Percentiles rank a stretch among this genome's conserved stretches.
Conservation (phyloP, 768 basidiomycete genomes). For the Lactarius indigo region DNA sequence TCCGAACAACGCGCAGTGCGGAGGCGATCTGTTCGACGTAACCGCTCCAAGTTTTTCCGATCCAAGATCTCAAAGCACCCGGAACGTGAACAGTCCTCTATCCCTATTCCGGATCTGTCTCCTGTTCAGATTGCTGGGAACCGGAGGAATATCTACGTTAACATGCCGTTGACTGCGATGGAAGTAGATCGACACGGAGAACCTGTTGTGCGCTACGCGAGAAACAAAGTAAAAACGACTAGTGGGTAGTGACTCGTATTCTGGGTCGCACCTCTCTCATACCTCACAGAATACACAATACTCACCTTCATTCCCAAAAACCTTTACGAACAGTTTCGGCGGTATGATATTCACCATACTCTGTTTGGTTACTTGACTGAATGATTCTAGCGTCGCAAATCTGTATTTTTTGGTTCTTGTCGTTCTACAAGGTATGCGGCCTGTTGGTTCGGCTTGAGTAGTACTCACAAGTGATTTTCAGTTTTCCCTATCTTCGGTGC, state of each 20-base stretch:
- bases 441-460: background rate
- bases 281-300: slow-evolving; percentile 73
- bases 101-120: slow-evolving; percentile 31
- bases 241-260: slow-evolving; percentile 52
- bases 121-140: slow-evolving; percentile 43
- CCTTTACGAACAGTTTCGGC: slow-evolving; percentile 89
- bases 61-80: slow-evolving; percentile 38
- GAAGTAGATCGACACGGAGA: slow-evolving; percentile 74
- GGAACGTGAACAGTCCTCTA: slow-evolving; percentile 33
- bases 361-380: slow-evolving; percentile 16
- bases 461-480: slow-evolving; percentile 31
- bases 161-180: slow-evolving; percentile 57
- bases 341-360: slow-evolving; percentile 39
- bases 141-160: slow-evolving; percentile 79
- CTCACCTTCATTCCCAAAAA: slow-evolving; percentile 93
- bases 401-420: slow-evolving; percentile 87
- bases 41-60: slow-evolving; percentile 56
- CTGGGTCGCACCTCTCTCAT: slow-evolving; percentile 9
- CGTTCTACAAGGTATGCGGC: slow-evolving; percentile 60
- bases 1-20: slow-evolving; percentile 68
- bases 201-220: slow-evolving; percentile 69
- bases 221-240: slow-evolving; percentile 93
- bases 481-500: slow-evolving; percentile 93
- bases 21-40: slow-evolving; percentile 47
- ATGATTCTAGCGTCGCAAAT: slow-evolving; percentile 67